These are phyloP conservation scores for Roridomyces roridus DNA, from an alignment of 768 basidiomycete species.

Conservation along the genomic window DNA sequence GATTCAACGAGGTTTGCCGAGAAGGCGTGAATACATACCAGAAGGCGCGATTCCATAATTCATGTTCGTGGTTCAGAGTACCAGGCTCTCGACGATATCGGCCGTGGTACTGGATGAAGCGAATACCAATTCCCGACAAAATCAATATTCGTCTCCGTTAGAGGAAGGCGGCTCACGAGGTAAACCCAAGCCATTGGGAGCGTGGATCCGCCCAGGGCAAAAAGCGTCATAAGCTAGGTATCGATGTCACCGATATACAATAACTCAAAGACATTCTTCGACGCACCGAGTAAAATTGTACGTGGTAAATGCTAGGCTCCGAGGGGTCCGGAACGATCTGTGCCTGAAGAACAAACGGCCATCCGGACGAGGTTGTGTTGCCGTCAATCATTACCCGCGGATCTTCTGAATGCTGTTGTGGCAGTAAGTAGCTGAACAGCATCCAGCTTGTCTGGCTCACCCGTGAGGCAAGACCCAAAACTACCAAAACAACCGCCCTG, in stretches of 20 bases:
- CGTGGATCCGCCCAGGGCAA: not conserved
- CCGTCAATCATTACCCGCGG: not conserved
- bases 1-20: no score
- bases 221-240: not conserved
- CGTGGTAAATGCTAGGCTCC: not conserved
- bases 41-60: constrained; percentile 1
- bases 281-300: not conserved
- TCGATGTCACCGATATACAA: not conserved
- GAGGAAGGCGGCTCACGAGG: not conserved
- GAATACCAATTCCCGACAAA: not conserved
- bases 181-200: not conserved
- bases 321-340: not conserved
- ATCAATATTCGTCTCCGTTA: not conserved
- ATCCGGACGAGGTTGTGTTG: not conserved
- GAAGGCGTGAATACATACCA: no score
- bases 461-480: not conserved
- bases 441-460: not conserved
- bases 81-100: not conserved
- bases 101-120: not conserved
- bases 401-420: constrained; percentile 4
- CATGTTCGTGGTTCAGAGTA: not conserved
- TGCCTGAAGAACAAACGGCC: not conserved
- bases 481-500: not conserved
- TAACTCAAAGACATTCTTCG: no score
- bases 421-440: no score